phyloP scores from a whole-genome alignment of 106 monocot genomes.

The Allium cepa region DNA sequence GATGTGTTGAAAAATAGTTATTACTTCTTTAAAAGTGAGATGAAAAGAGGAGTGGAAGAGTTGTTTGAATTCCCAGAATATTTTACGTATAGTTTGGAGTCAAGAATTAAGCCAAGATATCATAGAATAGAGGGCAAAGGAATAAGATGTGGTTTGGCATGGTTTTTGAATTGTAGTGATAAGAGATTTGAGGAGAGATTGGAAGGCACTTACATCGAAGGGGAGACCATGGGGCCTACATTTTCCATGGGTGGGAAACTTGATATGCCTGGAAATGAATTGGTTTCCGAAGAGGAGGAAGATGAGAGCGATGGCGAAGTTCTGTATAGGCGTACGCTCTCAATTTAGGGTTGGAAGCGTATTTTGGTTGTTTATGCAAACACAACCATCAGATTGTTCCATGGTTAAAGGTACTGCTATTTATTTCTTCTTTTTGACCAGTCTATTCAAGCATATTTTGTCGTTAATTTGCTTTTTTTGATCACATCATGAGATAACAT shows the following conservation, averaged over 20 bases:
- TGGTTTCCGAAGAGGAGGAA: conserved; percentile 40
- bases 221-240: conserved; percentile 41
- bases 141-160: conserved; percentile 65
- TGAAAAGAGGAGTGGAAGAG: conserved; percentile 68
- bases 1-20: conserved; percentile 76
- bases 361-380: neutral
- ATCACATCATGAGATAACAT: too few relatives aligned
- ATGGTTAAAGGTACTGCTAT: too few relatives aligned
- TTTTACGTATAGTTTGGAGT: conserved; percentile 88
- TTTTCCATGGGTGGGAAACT: conserved; percentile 54
- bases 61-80: conserved; percentile 81
- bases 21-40: conserved; percentile 72
- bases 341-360: conserved; percentile 17
- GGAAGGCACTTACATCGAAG: conserved; percentile 71
- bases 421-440: too few relatives aligned
- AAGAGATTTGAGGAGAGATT: conserved; percentile 76
- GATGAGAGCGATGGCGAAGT: conserved; percentile 58
- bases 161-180: conserved; percentile 87
- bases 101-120: conserved; percentile 85
- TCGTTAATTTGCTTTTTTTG: too few relatives aligned
- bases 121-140: conserved; percentile 47
- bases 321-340: conserved; percentile 47
- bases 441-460: too few relatives aligned
- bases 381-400: too few relatives aligned
- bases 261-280: conserved; percentile 34